Evolutionary conservation across 331 rosid genomes (phyloP).

Genomic region (Quercus tomentella): DNA sequence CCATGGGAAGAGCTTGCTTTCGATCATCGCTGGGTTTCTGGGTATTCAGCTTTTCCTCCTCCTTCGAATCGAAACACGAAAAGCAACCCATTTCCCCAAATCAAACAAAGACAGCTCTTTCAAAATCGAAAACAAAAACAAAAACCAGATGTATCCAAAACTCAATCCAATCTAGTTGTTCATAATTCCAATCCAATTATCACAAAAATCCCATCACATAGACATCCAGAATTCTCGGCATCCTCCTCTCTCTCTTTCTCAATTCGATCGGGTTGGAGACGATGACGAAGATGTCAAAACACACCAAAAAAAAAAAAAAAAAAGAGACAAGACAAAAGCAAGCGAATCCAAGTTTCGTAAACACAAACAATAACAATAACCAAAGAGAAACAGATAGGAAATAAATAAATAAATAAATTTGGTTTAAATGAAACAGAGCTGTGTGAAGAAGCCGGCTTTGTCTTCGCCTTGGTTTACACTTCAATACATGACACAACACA

Average conservation of each 20-base stretch:
- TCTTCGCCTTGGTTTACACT: conserved; percentile 2
- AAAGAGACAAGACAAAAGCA: conserved; percentile 31
- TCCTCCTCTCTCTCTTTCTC: not conserved
- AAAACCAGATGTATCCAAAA: conserved; percentile 17
- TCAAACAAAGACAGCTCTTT: not conserved
- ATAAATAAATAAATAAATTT: not conserved
- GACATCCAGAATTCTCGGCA: conserved; percentile 18
- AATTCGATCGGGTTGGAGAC: conserved; percentile 14
- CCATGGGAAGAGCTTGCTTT: conserved; percentile 39
- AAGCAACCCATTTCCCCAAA: conserved; percentile 74
- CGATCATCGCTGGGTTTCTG: conserved; percentile 47
- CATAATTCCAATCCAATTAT: conserved; percentile 31
- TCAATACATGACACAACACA: not conserved
- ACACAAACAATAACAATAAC: conserved; percentile 22
- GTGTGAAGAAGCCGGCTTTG: conserved; percentile 33
- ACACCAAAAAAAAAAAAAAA: not conserved
- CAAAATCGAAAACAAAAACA: not conserved
- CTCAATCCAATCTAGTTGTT: conserved; percentile 36
- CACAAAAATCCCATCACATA: conserved; percentile 1
- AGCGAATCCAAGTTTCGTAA: conserved; percentile 27
- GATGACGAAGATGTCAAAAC: not conserved
- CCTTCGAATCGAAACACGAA: conserved; percentile 90
- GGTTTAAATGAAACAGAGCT: conserved; percentile 15
- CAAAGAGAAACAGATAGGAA: conserved; percentile 19
- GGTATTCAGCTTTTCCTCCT: conserved; percentile 80